Percentiles rank a stretch among this genome's conserved stretches.
These are phyloP conservation scores for Sclerotinia trifoliorum DNA, from an alignment of 2,329 filamentous ascomycete genomes.

Conservation along the genomic window DNA sequence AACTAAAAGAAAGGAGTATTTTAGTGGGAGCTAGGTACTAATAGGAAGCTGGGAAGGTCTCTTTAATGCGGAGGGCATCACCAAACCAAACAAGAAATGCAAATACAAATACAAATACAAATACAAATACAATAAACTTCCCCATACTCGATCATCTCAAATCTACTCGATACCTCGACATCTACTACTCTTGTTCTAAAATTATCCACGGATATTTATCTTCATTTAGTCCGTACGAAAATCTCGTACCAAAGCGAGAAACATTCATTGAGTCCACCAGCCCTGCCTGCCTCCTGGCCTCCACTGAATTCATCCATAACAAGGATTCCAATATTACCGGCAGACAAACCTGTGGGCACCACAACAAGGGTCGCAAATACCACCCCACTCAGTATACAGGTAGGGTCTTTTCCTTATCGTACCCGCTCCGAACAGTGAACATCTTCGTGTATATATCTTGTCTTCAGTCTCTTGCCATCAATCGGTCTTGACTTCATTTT, in stretches of 20 bases:
- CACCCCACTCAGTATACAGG: conserved; percentile 2
- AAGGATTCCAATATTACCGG: conserved; percentile 10
- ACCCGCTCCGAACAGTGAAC: neutral
- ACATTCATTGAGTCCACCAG: neutral
- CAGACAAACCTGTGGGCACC: neutral
- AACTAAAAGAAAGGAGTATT: neutral
- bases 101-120: neutral
- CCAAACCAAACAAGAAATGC: neutral
- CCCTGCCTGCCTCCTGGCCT: neutral
- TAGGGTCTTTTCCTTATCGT: neutral
- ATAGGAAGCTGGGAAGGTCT: neutral
- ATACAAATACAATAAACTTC: neutral
- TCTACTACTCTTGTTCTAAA: neutral
- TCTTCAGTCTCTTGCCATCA: neutral
- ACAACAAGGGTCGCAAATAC: conserved; percentile 9
- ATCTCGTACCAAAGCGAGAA: neutral
- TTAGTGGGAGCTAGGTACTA: neutral
- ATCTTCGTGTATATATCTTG: neutral
- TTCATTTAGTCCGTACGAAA: neutral
- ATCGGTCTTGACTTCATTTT: neutral
- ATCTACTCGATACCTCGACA: neutral
- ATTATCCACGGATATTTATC: neutral
- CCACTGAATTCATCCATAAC: neutral
- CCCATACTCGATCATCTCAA: neutral
- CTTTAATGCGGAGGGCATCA: neutral